Evolutionary conservation across 1,284 basidiomycete species (phyloP), one percentile per base, ranked within the genome.

Genomic region (Sutorius eximius): DNA sequence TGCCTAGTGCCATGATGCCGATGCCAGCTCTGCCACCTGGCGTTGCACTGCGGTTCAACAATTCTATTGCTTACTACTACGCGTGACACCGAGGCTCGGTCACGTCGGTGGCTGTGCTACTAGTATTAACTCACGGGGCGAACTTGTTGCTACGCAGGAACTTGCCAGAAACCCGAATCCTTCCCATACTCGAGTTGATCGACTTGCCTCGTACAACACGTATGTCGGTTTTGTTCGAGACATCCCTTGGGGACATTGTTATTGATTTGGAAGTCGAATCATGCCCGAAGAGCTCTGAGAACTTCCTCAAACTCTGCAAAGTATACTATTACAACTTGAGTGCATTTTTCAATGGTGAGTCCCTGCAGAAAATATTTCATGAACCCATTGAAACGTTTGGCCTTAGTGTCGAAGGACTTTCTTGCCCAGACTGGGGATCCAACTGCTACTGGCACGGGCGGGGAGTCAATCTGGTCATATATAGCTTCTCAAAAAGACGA

Each of bases 241-340:
- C 95, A 7, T 97, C 94, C 34, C 77, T 98, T 2, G 95, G 95
- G 58, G 95, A 98, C 76, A 80, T 98, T 53, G 92, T 98, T 60
- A 93, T 98, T 69, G 96, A 98, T 76, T 81, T 98, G 45, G 93
- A 98, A 69, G 86, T 90, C n/a, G 92, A 95, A 12, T 76, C 79
- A 40, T 98, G 95, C 70, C 96, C 96, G 1, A 86, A 83, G 68
- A 92, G 89, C 34, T 94, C 90, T 74, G 84, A 92, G 71, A 99
- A 98, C 80, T 98, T 98, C 70, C 83, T 99, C 59, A 98, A 99
- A 72, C 80, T 99, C 51, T 98, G 95, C 77, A 96, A 96, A 77
- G 80, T 92, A 58, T 97, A 98, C 72, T 96, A 96, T 71, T 98
- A 97, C 78, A 95, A 94, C 70, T 77, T 97, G 60, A 91, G 94